These are phyloP conservation scores for Thelonectria blattea DNA, from an alignment of 2,329 filamentous ascomycete species.

Conservation along the genomic window DNA sequence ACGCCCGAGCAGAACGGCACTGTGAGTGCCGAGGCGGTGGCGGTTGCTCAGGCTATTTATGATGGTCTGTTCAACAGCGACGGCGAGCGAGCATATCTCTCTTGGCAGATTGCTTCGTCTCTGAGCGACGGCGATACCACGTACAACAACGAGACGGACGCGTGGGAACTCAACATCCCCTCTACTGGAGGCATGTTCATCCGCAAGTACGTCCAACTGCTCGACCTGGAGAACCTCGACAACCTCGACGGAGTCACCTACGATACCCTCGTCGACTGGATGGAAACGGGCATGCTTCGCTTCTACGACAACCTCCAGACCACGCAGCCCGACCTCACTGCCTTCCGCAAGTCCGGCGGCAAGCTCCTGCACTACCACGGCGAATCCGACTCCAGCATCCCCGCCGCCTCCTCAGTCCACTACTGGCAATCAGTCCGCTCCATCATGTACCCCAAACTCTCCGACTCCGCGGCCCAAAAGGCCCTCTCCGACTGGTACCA, in stretches of 20 bases:
- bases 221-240: slow-evolving; percentile 49
- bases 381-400: slow-evolving; percentile 60
- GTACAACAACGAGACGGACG: slow-evolving; percentile 42
- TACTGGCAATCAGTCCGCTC: slow-evolving; percentile 61
- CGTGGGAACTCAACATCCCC: slow-evolving; percentile 43
- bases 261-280: slow-evolving; percentile 62
- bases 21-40: slow-evolving; percentile 43
- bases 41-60: slow-evolving; percentile 43
- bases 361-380: slow-evolving; percentile 66
- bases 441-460: slow-evolving; percentile 46
- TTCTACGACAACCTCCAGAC: slow-evolving; percentile 61
- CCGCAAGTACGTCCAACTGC: slow-evolving; percentile 49
- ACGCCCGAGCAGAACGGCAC: slow-evolving; percentile 43
- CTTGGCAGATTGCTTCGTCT: slow-evolving; percentile 43
- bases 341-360: slow-evolving; percentile 56
- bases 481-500: slow-evolving; percentile 60
- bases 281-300: slow-evolving; percentile 53
- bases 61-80: slow-evolving; percentile 43
- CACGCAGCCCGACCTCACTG: slow-evolving; percentile 57
- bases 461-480: slow-evolving; percentile 45
- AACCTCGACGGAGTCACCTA: slow-evolving; percentile 57
- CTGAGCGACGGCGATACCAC: slow-evolving; percentile 42
- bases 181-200: slow-evolving; percentile 46
- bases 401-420: slow-evolving; percentile 58
- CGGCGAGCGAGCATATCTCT: slow-evolving; percentile 44